Evolutionary conservation across 192 early-diverging fungal species (phyloP).

Genomic region (Linnemannia elongata): DNA sequence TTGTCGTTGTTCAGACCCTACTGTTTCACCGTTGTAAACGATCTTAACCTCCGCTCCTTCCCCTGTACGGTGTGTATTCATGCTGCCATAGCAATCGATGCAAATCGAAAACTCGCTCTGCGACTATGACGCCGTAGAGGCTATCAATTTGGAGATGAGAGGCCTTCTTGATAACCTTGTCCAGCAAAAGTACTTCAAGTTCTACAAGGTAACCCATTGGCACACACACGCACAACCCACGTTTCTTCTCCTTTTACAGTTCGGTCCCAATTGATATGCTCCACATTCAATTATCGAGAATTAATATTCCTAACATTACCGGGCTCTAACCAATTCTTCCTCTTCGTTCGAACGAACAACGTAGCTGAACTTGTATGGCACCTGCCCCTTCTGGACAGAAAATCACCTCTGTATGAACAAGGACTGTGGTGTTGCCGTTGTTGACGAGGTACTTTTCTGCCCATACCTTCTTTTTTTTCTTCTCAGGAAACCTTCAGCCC

Average conservation of each 20-base stretch:
- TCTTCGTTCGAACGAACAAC: neutral
- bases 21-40: neutral
- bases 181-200: constrained; percentile 88
- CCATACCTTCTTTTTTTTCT: neutral
- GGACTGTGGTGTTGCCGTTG: constrained; percentile 88
- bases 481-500: neutral
- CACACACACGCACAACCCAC: neutral
- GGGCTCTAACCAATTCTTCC: neutral
- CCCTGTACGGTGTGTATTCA: neutral
- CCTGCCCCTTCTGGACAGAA: constrained; percentile 92
- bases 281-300: neutral
- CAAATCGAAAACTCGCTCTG: constrained; percentile 71
- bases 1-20: neutral
- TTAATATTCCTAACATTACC: neutral
- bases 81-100: constrained; percentile 55
- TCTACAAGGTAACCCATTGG: constrained; percentile 75
- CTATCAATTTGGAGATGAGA: constrained; percentile 77
- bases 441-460: constrained; percentile 71
- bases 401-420: constrained; percentile 84
- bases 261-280: neutral
- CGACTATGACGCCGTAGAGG: constrained; percentile 80
- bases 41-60: neutral
- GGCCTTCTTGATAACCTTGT: constrained; percentile 78
- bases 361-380: constrained; percentile 87
- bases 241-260: too few relatives aligned